These are phyloP conservation scores for Leishmania gerbilli DNA, from an alignment of 208 protist species.

Conservation along the genomic window DNA sequence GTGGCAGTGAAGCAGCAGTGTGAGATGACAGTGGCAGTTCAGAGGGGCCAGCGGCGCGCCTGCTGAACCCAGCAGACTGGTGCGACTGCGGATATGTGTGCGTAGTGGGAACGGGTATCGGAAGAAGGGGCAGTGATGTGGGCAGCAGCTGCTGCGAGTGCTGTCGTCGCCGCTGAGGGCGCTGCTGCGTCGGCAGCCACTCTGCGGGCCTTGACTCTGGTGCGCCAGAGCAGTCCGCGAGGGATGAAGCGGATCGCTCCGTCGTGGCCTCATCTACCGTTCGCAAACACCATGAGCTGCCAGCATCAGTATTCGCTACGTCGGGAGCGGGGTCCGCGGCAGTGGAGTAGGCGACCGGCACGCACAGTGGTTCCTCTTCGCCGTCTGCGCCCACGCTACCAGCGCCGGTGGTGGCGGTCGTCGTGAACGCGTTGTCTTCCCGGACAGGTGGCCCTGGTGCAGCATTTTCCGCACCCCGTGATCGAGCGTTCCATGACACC, in stretches of 20 bases:
- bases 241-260: background rate
- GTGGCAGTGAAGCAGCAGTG: background rate
- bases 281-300: background rate
- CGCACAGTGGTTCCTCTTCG: background rate
- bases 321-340: background rate
- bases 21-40: no score
- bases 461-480: background rate
- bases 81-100: background rate
- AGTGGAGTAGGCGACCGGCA: background rate
- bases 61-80: background rate
- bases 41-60: background rate
- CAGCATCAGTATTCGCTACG: background rate
- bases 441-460: background rate
- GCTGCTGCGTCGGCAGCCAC: background rate
- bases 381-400: background rate
- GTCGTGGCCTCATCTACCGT: background rate
- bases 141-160: background rate
- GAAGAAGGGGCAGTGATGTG: background rate
- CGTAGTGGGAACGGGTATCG: background rate
- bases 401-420: background rate
- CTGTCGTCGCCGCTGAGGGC: background rate
- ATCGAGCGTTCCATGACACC: background rate
- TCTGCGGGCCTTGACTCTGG: background rate
- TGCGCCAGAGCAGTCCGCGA: background rate
- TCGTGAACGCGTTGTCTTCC: background rate